Evolutionary conservation across 2,329 filamentous ascomycete species (phyloP), one percentile per base, ranked within the genome.

Genomic region (Cryphonectria nitschkei): DNA sequence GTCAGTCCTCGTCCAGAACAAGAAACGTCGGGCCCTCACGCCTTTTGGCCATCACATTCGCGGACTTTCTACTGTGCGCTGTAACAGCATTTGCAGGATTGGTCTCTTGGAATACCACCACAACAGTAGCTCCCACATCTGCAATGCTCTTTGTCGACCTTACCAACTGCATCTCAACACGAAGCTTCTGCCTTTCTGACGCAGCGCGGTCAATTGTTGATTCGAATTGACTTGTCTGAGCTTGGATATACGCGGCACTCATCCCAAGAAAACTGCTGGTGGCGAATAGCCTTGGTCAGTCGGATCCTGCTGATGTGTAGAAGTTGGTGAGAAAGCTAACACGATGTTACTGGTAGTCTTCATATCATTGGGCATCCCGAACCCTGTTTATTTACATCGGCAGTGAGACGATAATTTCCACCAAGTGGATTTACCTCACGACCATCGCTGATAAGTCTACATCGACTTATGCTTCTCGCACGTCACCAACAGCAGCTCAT

Each of bases 401-500:
- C 39, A 52, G n/a, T 11, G 37, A 62, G 39, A 65, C 16, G 19
- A 46, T 46, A 19, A n/a, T 37, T 54, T 8, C 34, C 29, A 54
- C 46, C 22, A 34, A 9, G 26, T 13, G 29, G 8, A 46, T 43
- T 29, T 22, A 13, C 34, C 65, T 19, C 34, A 41, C 39, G 5
- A 32, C 54, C 54, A 26, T 41, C 26, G 52, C 65, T 43, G n/a
- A 32, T n/a, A 37, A 58, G n/a, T 54, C 32, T 2, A 67, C 34
- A 32, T 14, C 26, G 41, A 60, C 52, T 39, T 29, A 63, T 63
- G 54, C 61, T 68, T 32, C 56, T 43, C 39, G 41, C 41, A 46
- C 62, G 46, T 37, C 34, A 69, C 22, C 60, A 72, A n/a, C 54
- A 52, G 60, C 67, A 52, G 37, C 43, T 37, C 70, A 70, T 64